Base-by-base conservation (phyloP, 441 rosid genomes). In the Biscutella auriculata region DNA sequence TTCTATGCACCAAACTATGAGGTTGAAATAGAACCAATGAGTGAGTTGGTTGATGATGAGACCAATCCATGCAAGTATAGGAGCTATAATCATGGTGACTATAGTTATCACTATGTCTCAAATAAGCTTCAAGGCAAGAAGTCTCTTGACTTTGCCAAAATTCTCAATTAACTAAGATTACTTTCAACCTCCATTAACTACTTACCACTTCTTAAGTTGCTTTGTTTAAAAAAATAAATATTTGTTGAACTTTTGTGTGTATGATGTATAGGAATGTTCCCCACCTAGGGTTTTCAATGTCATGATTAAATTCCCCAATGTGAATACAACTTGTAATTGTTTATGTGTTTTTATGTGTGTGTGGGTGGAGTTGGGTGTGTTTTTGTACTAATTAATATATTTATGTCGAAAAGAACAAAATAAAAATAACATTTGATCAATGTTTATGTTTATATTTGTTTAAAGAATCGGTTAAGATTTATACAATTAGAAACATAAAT, bases 1-100 rank as follows among this genome's bases (percentile, higher is more conserved):
- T 91, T 91, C 67, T 91, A 91, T 67, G 96, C 95, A 36, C 97
- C 97, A 29, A 82, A 80, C 87, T 91, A 91, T 53, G 96, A 91
- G 29, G 53, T 81, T 23, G 84, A 91, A 65, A 65, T 91, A 7
- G 95, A 88, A 13, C 96, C 98, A 29, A 71, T 91, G 79, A 32
- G 68, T 42, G 90, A 83, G 57, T 28, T 91, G 61, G 82, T 85
- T 76, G 80, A 82, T 66, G 80, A 80, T 66, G 79, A 79, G 63
- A 71, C 74, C 59, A 87, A 76, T 57, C 95, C 90, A 66, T 77
- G 85, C 85, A 91, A 77, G 57, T 91, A 81, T 55, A 82, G 82
- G 73, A 87, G 79, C 28, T 88, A 82, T 73, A 81, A 74, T 70
- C 98, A 87, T 76, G 93, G 95, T 43, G 95, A 91, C 34, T 91